Evolutionary conservation across 2,329 filamentous ascomycete species (phyloP).

Genomic region (Zymoseptoria passerinii): DNA sequence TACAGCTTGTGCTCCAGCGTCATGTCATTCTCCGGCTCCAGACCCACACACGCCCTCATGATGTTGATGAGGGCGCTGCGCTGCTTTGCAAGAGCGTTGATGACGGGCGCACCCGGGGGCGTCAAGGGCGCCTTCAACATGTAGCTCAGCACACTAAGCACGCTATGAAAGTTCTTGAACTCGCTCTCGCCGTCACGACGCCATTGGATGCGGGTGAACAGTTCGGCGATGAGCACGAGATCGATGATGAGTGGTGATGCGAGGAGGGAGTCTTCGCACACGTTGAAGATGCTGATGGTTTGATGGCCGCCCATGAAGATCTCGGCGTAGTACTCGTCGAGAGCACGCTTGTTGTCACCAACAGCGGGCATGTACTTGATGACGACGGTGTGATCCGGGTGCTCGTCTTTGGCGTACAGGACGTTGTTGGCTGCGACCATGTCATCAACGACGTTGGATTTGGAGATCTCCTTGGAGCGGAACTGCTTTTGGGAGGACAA

Average conservation of each 20-base stretch:
- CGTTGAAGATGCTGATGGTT: constrained; percentile 97
- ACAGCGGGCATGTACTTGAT: constrained; percentile 99
- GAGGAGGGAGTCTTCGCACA: constrained; percentile 95
- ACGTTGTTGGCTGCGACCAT: constrained; percentile 96
- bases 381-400: constrained; percentile 95
- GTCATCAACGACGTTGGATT: constrained; percentile 98
- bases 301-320: constrained; percentile 99
- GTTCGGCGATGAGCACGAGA: constrained; percentile 82
- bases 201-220: constrained; percentile 99
- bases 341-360: constrained; percentile 95
- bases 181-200: constrained; percentile 53
- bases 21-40: constrained; percentile 98
- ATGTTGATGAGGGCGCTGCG: constrained; percentile 92
- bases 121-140: constrained; percentile 96
- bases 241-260: constrained; percentile 97
- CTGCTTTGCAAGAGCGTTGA: constrained; percentile 95
- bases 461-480: constrained; percentile 99
- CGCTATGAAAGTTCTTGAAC: constrained; percentile 92
- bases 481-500: constrained; percentile 96
- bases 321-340: constrained; percentile 98
- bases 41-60: constrained; percentile 92
- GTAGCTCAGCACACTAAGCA: constrained; percentile 94
- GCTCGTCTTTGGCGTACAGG: constrained; percentile 83
- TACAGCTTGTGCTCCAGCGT: constrained; percentile 98
- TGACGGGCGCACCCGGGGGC: constrained; percentile 85